Evolutionary conservation across 257 asterid genomes (phyloP), one percentile per base, ranked within the genome.

Genomic region (Schizonepeta tenuifolia): DNA sequence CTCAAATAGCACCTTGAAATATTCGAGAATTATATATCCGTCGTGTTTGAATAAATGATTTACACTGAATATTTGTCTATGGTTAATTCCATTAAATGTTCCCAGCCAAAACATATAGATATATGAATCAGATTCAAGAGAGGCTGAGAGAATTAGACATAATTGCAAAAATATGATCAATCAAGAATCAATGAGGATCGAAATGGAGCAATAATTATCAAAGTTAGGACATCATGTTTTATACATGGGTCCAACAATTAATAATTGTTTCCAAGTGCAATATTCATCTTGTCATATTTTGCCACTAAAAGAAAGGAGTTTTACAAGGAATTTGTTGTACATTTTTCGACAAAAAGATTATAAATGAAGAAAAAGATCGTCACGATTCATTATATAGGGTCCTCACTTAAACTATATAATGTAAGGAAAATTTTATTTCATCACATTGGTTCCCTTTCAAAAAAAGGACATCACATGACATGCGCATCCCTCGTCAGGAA

Each of bases 161-260:
- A 2, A 5, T 26, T 31, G 56, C 62, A 28, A 67, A 73, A 78
- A 78, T 70, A 78, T 73, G 73, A 73, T 73, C 13, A 73, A 78
- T 73, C 79, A 68, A 73, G 66, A 73, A 62, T 73, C 40, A 8
- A 14, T 60, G 36, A 51, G 63, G 60, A 66, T 65, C 74, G 40
- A 56, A 70, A 66, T 61, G 65, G 73, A 60, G 75, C 47, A 33
- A 51, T 12, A 51, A 14, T 73, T 73, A 64, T 68, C 69, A 43
- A 58, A 73, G 53, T 8, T 59, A n/a, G 68, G 54, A 73, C 71
- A 43, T 65, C 9, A 33, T 76, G 60, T 43, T 46, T 21, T 18
- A 26, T 9, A 15, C 2, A 65, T 71, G 81, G 82, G 76, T 73
- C 82, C 79, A 78, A 41, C 82, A 69, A 78, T 78, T 68, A 61